These are phyloP conservation scores for Galerina marginata DNA, from an alignment of 768 basidiomycete genomes.

Conservation along the genomic window DNA sequence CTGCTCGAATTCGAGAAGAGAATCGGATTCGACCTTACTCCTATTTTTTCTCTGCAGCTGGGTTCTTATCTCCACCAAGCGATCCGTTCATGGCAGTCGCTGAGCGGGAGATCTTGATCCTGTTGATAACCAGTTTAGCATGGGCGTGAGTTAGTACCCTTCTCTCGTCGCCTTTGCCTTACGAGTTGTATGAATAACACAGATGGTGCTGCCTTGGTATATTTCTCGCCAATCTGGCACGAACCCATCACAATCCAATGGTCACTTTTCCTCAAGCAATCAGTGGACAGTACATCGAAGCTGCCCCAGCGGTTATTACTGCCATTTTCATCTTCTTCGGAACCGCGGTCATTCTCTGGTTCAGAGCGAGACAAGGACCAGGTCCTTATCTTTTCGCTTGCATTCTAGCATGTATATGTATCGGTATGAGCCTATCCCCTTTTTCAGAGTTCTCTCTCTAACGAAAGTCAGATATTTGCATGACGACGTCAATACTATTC, in stretches of 20 bases:
- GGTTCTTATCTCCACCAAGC: slow-evolving; percentile 66
- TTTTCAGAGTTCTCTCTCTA: neutral
- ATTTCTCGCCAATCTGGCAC: slow-evolving; percentile 61
- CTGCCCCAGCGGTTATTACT: slow-evolving; percentile 63
- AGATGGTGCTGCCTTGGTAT: slow-evolving; percentile 76
- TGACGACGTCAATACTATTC: slow-evolving; percentile 63
- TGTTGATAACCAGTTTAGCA: slow-evolving; percentile 50
- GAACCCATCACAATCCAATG: slow-evolving; percentile 44
- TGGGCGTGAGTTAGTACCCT: slow-evolving; percentile 62
- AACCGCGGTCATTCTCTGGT: slow-evolving; percentile 57
- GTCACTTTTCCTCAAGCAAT: slow-evolving; percentile 46
- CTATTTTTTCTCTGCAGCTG: slow-evolving; percentile 44
- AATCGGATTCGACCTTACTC: no score
- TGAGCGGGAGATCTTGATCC: slow-evolving; percentile 65
- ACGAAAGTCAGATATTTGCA: slow-evolving; percentile 51
- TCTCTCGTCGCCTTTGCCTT: neutral
- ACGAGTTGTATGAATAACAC: slow-evolving; percentile 26
- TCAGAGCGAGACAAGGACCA: slow-evolving; percentile 64
- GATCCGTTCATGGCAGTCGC: slow-evolving; percentile 73
- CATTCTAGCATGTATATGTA: slow-evolving; percentile 63
- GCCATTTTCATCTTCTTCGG: slow-evolving; percentile 70
- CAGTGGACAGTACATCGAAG: slow-evolving; percentile 63
- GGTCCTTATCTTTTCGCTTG: slow-evolving; percentile 65
- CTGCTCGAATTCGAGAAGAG: neutral
- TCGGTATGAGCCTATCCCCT: slow-evolving; percentile 45